Base-by-base conservation (phyloP, 257 asterid species). In the Paulownia fortunei region DNA sequence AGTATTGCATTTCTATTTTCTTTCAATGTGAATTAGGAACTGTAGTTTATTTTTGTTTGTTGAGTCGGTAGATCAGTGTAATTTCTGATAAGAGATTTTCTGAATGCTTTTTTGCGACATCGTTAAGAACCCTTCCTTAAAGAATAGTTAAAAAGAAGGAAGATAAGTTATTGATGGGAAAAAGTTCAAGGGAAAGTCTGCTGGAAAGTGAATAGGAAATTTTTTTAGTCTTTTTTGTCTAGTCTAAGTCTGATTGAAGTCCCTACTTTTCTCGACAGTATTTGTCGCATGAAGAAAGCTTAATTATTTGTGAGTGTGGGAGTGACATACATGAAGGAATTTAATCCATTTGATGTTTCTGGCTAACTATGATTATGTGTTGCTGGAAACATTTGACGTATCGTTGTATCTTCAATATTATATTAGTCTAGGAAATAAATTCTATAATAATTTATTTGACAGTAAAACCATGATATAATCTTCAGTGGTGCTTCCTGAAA, bases 401-500 rank as follows among this genome's bases (percentile, higher is more conserved):
- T n/a, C 37, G 13, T 59, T 72, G 71, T 55, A 55, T 54, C 26
- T 44, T 41, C 47, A 19, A 12, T 72, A 72, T 67, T 80, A 49
- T 49, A 47, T n/a, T 24, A 5, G 60, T 51, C 19, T 59, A 16
- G 61, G 72, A 62, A 60, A 73, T 52, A 6, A 55, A 55, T 39
- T 13, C 44, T 62, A 54, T 36, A n/a, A 55, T 30, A 54, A 58
- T 76, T 68, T 84, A 46, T 56, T 62, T 46, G 59, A 36, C 76
- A 23, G 76, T 75, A 66, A 21, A 52, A 42, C 59, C 46, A n/a
- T 13, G 39, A 42, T 37, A 39, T 21, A 24, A 9, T 84, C 51
- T 67, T 41, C 63, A 15, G 58, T 69, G 62, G 76, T 66, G 84
- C 81, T 73, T 76, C 66, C 63, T 61, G 74, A 77, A 81, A 90